Percentiles rank a stretch among this genome's conserved stretches.
phyloP scores from a whole-genome alignment of 345 rosid species.

The Aquilaria malaccensis region DNA sequence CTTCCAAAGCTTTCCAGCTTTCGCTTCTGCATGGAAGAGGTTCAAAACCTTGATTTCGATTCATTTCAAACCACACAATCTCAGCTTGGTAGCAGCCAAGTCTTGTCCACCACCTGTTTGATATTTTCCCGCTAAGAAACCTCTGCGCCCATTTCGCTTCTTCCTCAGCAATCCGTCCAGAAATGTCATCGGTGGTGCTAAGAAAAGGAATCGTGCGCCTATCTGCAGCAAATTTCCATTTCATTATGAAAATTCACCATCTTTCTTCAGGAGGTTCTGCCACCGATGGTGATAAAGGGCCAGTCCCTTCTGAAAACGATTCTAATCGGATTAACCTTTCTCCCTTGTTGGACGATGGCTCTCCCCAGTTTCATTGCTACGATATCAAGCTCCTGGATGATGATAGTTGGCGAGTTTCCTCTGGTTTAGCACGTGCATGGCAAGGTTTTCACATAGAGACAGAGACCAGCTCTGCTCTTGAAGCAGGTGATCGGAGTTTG shows the following conservation, averaged over 20 bases:
- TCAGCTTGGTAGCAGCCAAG: no score
- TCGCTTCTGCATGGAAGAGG: no score
- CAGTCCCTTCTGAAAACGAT: slow-evolving; percentile 5
- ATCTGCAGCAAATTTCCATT: slow-evolving; percentile 6
- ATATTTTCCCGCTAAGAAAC: slow-evolving; percentile 20
- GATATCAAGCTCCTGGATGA: slow-evolving; percentile 67
- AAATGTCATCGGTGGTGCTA: slow-evolving; percentile 23
- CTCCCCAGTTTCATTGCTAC: slow-evolving; percentile 20
- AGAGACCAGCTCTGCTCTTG: not conserved
- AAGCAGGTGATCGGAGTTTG: slow-evolving; percentile 16
- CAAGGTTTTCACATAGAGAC: slow-evolving; percentile 19
- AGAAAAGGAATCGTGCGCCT: slow-evolving; percentile 19
- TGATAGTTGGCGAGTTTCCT: slow-evolving; percentile 61
- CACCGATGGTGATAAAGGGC: slow-evolving; percentile 9
- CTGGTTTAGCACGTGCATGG: slow-evolving; percentile 52
- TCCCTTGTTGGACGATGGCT: slow-evolving; percentile 23
- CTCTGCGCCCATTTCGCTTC: not conserved
- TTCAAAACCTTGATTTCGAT: no score
- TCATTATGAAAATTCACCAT: slow-evolving; percentile 14
- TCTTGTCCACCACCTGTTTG: slow-evolving; percentile 23
- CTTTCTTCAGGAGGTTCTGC: slow-evolving; percentile 24
- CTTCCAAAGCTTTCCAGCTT: no score
- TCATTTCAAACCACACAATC: no score
- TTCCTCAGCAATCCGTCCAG: not conserved
- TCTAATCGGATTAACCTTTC: slow-evolving; percentile 23